Evolutionary conservation across 768 basidiomycete species (phyloP), one percentile per base, ranked within the genome.

Genomic region (Lentinula edodes): DNA sequence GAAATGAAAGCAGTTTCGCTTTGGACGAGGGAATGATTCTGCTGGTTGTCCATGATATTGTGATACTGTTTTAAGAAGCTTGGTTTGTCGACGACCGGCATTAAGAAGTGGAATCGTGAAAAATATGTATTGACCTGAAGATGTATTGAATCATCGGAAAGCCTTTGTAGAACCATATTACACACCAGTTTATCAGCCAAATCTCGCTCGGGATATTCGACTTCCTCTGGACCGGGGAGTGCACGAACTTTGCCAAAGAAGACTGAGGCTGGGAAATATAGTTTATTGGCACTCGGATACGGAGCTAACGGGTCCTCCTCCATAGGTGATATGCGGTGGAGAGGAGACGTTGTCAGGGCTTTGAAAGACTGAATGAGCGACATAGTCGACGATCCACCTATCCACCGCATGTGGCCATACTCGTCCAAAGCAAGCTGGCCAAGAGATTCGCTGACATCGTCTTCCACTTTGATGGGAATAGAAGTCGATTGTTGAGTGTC

Each of bases 301-400:
- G 90, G 89, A 28, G 85, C 87, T 55, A 82, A 83, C 48, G 90
- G 87, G 71, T 92, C 91, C 67, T 91, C 90, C 64, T 91, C 89
- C 85, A 88, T 89, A 41, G 90, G 90, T 7, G 91, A 93, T 61
- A 89, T 83, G 62, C 89, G 89, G 69, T 88, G 83, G 20, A 89
- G 75, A 6, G 89, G 89, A 35, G 86, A 85, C 48, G 75, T 75
- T 23, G 89, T 91, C 64, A 88, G 74, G 50, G 88, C 84, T 63
- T 84, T 85, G 78, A 94, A 93, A 5, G 91, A 92, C 69, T 93
- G 91, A 52, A 94, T 92, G 66, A 94, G 82, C 6, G 92, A 91
- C 92, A 94, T 93, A 20, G 91, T 91, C 15, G 91, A 93, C 5
- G 93, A 93, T 57, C 91, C 90, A 45, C 92, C 92, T 66, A 94